Base-by-base conservation (phyloP, 2,329 filamentous ascomycete genomes). In the Venturia asperata region DNA sequence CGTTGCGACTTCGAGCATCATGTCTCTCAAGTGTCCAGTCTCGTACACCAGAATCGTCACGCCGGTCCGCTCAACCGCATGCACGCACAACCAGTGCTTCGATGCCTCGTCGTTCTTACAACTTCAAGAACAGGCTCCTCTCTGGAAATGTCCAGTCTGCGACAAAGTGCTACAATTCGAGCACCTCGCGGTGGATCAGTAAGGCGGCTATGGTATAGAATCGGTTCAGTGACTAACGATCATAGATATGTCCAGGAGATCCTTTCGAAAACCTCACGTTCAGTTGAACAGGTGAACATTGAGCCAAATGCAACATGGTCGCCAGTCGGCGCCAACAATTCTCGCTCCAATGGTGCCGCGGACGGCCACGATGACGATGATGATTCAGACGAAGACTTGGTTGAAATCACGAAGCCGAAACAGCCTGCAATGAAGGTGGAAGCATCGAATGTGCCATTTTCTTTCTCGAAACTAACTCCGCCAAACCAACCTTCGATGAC, bases 111-210 rank as follows among this genome's bases (percentile, higher is more conserved):
- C 91, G 1, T 99, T 97, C 73, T 82, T 99, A 24, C 91, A 96
- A 71, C 79, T 99, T 37, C 93, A 97, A 74, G 92, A 97, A 74
- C 94, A 99, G 78, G 93, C 91, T 0, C 94, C 94, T 0, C 95
- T 94, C 21, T 99, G 94, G 94, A 82, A 87, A n/a, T 99, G 94
- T 72, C 94, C 94, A 0, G 88, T 97, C 27, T 99, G 94, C 79
- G 93, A 88, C 76, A 95, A 92, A 72, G 77, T 85, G 0, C 87
- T 92, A 1, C 85, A 87, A 0, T 99, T 91, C 74, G 89, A 93
- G 62, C 87, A 85, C 61, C 79, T 99, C 30, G 91, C 91, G 13
- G 86, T 97, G 39, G 94, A 99, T 70, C 89, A 94, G 85, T 94
- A 81, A 77, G 86, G 41, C 52, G 64, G 39, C 49, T 19, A 65